Conservation (phyloP, 352 stramenopile species). For the Nothophytophthora sp. region DNA sequence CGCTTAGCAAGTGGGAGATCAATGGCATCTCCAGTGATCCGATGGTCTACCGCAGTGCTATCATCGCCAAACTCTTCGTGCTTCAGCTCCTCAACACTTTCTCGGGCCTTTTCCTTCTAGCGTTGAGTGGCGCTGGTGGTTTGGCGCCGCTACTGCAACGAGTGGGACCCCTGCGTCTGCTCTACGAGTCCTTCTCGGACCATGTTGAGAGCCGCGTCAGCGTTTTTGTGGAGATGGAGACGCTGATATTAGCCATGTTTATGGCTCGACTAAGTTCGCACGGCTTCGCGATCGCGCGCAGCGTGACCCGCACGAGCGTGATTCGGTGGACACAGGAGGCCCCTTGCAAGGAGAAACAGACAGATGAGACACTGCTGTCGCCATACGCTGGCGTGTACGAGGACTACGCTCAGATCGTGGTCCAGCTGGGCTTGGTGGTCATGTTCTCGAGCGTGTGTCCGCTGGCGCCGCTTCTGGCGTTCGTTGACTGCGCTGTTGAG, state of each 20-base stretch:
- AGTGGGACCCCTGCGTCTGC: constrained; percentile 12
- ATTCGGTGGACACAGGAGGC: constrained; percentile 3
- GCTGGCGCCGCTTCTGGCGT: constrained; percentile 35
- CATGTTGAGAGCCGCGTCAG: constrained; percentile 17
- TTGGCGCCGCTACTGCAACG: constrained; percentile 6
- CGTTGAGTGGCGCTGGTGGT: constrained; percentile 21
- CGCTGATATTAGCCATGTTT: constrained; percentile 38
- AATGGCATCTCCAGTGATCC: constrained; percentile 17
- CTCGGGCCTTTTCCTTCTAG: constrained; percentile 32
- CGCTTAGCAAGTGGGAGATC: constrained; percentile 38
- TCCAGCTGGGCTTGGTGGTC: constrained; percentile 45
- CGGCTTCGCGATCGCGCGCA: constrained; percentile 14
- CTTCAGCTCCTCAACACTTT: constrained; percentile 45
- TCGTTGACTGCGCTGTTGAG: constrained; percentile 41
- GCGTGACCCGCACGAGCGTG: constrained; percentile 5
- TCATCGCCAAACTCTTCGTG: constrained; percentile 45
- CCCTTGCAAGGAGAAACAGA: constrained; percentile 1
- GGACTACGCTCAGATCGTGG: constrained; percentile 42
- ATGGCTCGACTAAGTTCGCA: constrained; percentile 26
- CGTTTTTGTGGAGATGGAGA: constrained; percentile 43
- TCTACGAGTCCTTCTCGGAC: constrained; percentile 13
- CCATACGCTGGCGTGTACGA: constrained; percentile 32
- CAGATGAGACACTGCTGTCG: constrained; percentile 18
- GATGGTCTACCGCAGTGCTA: constrained; percentile 20
- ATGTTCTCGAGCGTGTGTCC: constrained; percentile 50